Evolutionary conservation across 495 filamentous ascomycete species (phyloP).

Genomic region (Arthonia radiata): DNA sequence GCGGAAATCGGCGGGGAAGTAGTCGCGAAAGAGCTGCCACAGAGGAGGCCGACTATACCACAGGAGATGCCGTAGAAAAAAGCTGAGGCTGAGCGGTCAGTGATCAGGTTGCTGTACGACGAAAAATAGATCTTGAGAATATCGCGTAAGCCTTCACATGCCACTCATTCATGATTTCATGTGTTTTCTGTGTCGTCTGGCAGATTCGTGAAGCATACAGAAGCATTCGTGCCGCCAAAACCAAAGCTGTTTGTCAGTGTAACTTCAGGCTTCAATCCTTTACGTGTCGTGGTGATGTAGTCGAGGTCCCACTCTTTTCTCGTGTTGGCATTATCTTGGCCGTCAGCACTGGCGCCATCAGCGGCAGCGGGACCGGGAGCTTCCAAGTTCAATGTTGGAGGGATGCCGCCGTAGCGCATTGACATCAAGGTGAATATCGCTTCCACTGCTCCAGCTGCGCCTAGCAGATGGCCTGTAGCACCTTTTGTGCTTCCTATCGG

Average conservation of each 20-base stretch:
- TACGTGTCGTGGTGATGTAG: slow-evolving; percentile 48
- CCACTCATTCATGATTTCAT: too few species aligned
- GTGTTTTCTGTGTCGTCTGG: too few species aligned
- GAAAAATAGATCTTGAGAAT: too few species aligned
- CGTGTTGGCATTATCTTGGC: slow-evolving; percentile 9
- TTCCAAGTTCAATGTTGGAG: slow-evolving; percentile 68
- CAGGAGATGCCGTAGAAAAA: too few species aligned
- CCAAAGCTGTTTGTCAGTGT: slow-evolving; percentile 90
- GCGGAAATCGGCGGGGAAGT: too few species aligned
- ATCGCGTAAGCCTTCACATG: too few species aligned
- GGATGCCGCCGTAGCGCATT: slow-evolving; percentile 47
- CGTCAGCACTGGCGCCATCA: too few species aligned
- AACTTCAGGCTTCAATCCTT: slow-evolving; percentile 44
- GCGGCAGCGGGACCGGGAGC: too few species aligned
- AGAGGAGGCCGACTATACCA: slow-evolving; percentile 32
- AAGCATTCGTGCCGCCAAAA: slow-evolving; percentile 91
- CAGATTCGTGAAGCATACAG: slow-evolving; percentile 58
- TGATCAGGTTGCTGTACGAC: too few species aligned
- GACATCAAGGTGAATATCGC: slow-evolving; percentile 63
- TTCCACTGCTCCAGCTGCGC: slow-evolving; percentile 74
- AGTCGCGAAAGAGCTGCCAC: slow-evolving; percentile 24
- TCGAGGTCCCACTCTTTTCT: slow-evolving; percentile 50
- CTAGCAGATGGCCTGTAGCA: slow-evolving; percentile 74
- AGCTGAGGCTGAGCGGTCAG: too few species aligned
- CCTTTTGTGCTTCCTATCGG: slow-evolving; percentile 83